phyloP scores from a whole-genome alignment of 306 rosid species.

The Rosa multiflora region DNA sequence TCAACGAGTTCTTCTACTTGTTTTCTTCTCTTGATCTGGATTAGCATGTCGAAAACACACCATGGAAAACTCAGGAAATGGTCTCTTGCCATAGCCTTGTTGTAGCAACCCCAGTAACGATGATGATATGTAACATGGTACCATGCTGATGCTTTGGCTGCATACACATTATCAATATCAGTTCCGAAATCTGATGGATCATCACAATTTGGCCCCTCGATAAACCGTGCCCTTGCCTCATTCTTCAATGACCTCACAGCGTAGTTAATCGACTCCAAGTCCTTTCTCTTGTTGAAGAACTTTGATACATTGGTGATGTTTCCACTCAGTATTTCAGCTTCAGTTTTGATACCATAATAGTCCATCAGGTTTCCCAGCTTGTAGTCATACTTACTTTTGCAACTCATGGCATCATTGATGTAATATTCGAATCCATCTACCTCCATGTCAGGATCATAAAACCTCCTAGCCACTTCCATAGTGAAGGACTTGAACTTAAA shows the following conservation, averaged over 20 bases:
- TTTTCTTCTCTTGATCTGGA: not conserved
- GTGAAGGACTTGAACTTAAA: slow-evolving; percentile 16
- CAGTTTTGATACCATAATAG: slow-evolving; percentile 65
- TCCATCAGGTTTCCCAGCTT: slow-evolving; percentile 59
- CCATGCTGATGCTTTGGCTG: not conserved
- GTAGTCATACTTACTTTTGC: slow-evolving; percentile 57
- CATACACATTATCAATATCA: not conserved
- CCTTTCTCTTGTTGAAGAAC: slow-evolving; percentile 45
- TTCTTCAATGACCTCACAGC: slow-evolving; percentile 47
- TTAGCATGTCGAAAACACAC: not conserved
- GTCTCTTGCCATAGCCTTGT: not conserved
- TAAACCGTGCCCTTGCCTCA: slow-evolving; percentile 38
- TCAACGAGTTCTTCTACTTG: not conserved
- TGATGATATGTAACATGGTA: not conserved
- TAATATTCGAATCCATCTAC: slow-evolving; percentile 55
- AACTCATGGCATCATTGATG: slow-evolving; percentile 44
- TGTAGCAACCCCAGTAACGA: slow-evolving; percentile 3
- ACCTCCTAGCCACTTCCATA: slow-evolving; percentile 10
- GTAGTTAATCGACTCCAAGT: slow-evolving; percentile 49
- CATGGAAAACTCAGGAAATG: slow-evolving; percentile 5
- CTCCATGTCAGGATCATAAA: slow-evolving; percentile 43
- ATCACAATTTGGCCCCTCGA: not conserved
- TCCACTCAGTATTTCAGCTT: slow-evolving; percentile 69
- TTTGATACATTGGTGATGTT: slow-evolving; percentile 49
- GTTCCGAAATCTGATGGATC: not conserved